These are phyloP conservation scores for Triticum timopheevii DNA, from an alignment of 176 grass and related monocot species.

Conservation along the genomic window DNA sequence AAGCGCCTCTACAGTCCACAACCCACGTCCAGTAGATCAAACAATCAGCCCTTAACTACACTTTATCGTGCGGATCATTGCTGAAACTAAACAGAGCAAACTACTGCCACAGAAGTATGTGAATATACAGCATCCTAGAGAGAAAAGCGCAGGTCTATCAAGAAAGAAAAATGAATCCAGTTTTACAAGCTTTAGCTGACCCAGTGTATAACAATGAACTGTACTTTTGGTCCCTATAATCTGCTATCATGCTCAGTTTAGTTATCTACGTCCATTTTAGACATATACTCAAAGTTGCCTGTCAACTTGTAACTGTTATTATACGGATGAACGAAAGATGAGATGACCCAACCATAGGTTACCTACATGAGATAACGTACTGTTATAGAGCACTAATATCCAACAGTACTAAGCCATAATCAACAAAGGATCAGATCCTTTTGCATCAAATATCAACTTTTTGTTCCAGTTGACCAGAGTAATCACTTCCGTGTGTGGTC, in stretches of 20 bases:
- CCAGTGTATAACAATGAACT: neutral
- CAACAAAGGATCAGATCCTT: neutral
- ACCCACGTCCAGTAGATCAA: neutral
- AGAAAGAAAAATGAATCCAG: neutral
- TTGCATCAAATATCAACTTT: constrained; percentile 2
- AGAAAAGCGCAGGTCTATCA: neutral
- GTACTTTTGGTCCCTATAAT: neutral
- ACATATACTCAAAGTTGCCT: neutral
- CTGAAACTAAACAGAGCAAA: neutral
- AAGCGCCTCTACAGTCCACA: neutral
- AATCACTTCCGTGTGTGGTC: neutral
- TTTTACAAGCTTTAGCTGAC: neutral
- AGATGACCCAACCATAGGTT: neutral
- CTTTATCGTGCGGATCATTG: neutral
- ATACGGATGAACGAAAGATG: neutral
- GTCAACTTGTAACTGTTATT: neutral
- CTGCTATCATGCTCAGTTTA: neutral
- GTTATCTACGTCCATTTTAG: neutral
- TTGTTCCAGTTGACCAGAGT: neutral
- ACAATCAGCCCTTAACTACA: neutral
- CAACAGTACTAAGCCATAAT: neutral
- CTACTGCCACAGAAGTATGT: neutral
- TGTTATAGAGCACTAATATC: neutral
- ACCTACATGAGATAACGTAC: neutral
- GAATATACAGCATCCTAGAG: neutral